These are phyloP conservation scores for Pigoraptor vietnamica DNA, from an alignment of 78 protist genomes.

Conservation along the genomic window DNA sequence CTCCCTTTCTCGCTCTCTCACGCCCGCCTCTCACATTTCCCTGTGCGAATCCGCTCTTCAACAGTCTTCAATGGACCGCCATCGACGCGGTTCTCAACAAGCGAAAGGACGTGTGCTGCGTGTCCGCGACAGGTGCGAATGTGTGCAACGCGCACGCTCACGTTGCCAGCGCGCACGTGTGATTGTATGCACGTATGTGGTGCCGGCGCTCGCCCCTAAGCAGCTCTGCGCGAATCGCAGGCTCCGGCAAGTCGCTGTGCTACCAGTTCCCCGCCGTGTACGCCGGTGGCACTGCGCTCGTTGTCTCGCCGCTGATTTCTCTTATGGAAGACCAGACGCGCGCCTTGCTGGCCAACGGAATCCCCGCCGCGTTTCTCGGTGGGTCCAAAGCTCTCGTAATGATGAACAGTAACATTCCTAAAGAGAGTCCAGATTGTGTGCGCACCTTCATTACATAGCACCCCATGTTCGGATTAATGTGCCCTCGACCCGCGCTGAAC, in stretches of 20 bases:
- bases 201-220: no score
- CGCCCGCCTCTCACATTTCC: no score
- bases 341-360: not conserved
- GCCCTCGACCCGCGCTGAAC: no score
- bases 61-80: not conserved
- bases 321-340: slow-evolving; percentile 95
- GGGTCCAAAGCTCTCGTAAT: not conserved
- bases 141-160: no score
- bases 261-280: slow-evolving; percentile 83
- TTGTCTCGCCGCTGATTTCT: slow-evolving; percentile 94
- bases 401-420: not conserved
- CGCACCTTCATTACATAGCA: no score
- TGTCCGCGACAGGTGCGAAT: not conserved
- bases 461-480: no score
- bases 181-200: no score
- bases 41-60: not conserved
- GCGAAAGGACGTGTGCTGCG: not conserved
- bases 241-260: slow-evolving; percentile 97
- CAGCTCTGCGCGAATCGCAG: no score
- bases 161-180: no score
- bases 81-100: not conserved
- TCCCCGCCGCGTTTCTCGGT: not conserved
- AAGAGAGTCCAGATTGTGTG: no score
- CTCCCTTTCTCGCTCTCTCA: no score
- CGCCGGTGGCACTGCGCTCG: slow-evolving; percentile 62